Conservation (phyloP, 1,284 basidiomycete genomes). For the Erythrobasidium hasegawianum region DNA sequence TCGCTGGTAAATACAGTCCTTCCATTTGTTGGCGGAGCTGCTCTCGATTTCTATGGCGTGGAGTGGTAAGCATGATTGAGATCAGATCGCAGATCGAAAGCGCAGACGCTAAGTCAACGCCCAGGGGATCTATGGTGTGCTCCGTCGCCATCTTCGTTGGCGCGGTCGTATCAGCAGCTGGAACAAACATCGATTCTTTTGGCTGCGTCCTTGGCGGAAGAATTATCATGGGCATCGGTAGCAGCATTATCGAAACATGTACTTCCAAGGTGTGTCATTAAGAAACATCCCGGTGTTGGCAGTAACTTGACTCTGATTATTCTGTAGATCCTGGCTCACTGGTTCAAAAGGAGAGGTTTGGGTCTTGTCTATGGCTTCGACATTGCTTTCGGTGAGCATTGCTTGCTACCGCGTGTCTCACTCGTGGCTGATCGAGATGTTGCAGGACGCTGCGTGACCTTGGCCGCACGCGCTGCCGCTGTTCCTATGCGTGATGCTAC, state of each 20-base stretch:
- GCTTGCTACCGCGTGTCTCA: slow-evolving; percentile 41
- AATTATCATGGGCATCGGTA: slow-evolving; percentile 39
- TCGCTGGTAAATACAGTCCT: slow-evolving; percentile 44
- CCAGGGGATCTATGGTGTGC: slow-evolving; percentile 41
- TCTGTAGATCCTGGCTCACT: slow-evolving; percentile 18
- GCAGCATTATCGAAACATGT: slow-evolving; percentile 47
- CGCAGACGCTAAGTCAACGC: neutral
- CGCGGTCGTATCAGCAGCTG: slow-evolving; percentile 46
- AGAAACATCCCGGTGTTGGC: slow-evolving; percentile 7
- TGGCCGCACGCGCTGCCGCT: slow-evolving; percentile 27
- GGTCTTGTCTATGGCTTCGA: slow-evolving; percentile 46
- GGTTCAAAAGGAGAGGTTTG: slow-evolving; percentile 18
- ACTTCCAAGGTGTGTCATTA: slow-evolving; percentile 44
- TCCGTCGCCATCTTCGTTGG: slow-evolving; percentile 48
- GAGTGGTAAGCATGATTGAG: slow-evolving; percentile 15
- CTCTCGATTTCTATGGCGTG: slow-evolving; percentile 51
- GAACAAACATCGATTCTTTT: slow-evolving; percentile 35
- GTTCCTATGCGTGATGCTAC: slow-evolving; percentile 41
- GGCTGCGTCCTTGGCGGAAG: slow-evolving; percentile 31
- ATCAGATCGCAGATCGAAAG: neutral
- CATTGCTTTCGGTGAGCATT: slow-evolving; percentile 45
- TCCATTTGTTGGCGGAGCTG: slow-evolving; percentile 52
- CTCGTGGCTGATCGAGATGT: neutral
- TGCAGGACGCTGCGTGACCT: slow-evolving; percentile 8
- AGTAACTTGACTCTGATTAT: neutral